These are phyloP conservation scores for Xerophyta viscosa DNA, from an alignment of 106 monocot species.

Conservation along the genomic window DNA sequence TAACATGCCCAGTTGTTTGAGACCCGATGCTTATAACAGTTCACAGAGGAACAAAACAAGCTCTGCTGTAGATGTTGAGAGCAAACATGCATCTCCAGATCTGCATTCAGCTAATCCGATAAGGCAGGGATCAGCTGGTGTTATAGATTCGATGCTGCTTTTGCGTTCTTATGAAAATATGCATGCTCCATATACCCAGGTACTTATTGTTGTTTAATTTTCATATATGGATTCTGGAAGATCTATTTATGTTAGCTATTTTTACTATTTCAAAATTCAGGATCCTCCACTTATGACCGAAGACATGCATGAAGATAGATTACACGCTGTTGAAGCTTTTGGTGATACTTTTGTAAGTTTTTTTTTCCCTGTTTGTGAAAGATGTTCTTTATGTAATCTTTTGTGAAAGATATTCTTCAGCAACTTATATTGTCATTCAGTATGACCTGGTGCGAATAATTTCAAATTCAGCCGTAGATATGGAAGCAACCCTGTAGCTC, in stretches of 20 bases:
- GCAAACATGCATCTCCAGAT: conserved; percentile 11
- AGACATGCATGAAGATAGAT: conserved; percentile 99
- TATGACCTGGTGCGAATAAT: too few species aligned
- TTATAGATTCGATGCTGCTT: conserved; percentile 73
- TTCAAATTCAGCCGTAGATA: too few species aligned
- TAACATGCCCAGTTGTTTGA: conserved; percentile 17
- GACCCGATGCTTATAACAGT: conserved; percentile 6
- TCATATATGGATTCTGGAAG: neutral
- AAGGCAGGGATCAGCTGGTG: conserved; percentile 67
- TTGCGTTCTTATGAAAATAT: conserved; percentile 66
- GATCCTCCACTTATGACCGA: conserved; percentile 93
- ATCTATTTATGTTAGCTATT: neutral
- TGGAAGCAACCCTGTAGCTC: too few species aligned
- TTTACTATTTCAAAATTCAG: conserved; percentile 22
- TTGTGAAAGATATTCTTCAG: neutral
- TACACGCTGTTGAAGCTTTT: conserved; percentile 74
- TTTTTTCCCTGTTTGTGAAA: too few species aligned
- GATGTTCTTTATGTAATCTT: neutral
- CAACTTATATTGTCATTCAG: too few species aligned
- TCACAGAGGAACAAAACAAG: conserved; percentile 8
- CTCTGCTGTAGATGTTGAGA: conserved; percentile 11
- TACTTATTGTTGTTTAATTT: neutral
- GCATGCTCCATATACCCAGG: conserved; percentile 94
- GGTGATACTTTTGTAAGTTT: conserved; percentile 78
- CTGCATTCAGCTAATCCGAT: conserved; percentile 13